Conservation (phyloP, 2,329 filamentous ascomycete genomes). For the Pestalotiopsis sp. region DNA sequence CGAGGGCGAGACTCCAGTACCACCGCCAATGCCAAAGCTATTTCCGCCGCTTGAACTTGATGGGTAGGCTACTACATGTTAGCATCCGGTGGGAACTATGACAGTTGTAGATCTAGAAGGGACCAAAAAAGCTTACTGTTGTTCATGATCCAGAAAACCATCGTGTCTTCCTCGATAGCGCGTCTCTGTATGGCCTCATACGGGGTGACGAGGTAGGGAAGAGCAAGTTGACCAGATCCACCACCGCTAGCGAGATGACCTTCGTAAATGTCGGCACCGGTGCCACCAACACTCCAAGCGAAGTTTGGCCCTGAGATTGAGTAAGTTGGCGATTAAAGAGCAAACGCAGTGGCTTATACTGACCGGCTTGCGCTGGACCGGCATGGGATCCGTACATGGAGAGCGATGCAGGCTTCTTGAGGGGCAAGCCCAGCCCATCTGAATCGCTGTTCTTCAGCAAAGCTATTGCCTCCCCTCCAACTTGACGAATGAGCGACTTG, state of each 20-base stretch:
- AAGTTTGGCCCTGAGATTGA: constrained; percentile 32
- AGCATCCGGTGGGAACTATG: background rate
- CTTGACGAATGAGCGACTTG: constrained; percentile 12
- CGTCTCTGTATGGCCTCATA: constrained; percentile 49
- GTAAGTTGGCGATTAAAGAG: background rate
- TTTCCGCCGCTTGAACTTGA: background rate
- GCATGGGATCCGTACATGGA: constrained; percentile 56
- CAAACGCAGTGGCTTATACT: background rate
- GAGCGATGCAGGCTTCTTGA: constrained; percentile 45
- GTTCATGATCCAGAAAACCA: constrained; percentile 48
- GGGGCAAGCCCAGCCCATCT: constrained; percentile 52
- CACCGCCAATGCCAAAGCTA: constrained; percentile 5
- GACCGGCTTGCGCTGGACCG: constrained; percentile 56
- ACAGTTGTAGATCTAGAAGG: background rate
- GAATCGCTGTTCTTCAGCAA: constrained; percentile 58
- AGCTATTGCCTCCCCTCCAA: constrained; percentile 51
- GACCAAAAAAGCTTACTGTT: constrained; percentile 12
- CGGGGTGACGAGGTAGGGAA: constrained; percentile 54
- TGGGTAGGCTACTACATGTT: background rate
- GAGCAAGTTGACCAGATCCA: constrained; percentile 50
- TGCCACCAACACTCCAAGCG: constrained; percentile 10
- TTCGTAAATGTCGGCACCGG: constrained; percentile 9
- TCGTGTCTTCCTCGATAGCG: constrained; percentile 36
- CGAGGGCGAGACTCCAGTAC: constrained; percentile 12
- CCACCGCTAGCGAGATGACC: constrained; percentile 49